These are phyloP conservation scores for Amanita fuliginea DNA, from an alignment of 768 basidiomycete genomes.

Conservation along the genomic window DNA sequence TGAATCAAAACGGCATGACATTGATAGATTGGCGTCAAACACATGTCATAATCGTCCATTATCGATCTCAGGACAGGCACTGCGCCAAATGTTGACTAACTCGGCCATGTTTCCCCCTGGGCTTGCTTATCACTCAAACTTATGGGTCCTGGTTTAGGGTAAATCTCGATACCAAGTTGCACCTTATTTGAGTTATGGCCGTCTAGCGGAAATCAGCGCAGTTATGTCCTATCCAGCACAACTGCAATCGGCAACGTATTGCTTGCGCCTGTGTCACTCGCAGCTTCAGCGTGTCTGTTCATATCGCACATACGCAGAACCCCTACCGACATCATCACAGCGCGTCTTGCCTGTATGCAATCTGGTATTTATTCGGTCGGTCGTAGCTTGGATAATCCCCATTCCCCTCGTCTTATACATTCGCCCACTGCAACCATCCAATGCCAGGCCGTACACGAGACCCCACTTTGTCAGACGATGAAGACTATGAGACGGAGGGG, in stretches of 20 bases:
- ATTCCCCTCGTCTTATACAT: background rate
- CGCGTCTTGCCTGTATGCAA: background rate
- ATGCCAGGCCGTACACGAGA: background rate
- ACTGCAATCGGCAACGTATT: slow-evolving; percentile 1
- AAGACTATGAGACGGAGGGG: background rate
- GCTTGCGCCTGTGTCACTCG: slow-evolving; percentile 5
- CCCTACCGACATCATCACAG: background rate
- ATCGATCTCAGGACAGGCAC: slow-evolving; percentile 2
- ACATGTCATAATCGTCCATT: background rate
- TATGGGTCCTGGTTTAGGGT: slow-evolving; percentile 5
- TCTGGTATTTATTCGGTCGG: slow-evolving; percentile 1
- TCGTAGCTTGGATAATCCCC: background rate
- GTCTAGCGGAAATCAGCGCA: background rate
- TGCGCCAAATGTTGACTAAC: slow-evolving; percentile 3
- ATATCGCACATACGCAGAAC: background rate
- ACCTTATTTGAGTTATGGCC: background rate
- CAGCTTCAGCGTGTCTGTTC: slow-evolving; percentile 6
- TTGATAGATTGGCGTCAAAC: slow-evolving; percentile 5
- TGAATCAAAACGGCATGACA: background rate
- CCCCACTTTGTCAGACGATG: background rate
- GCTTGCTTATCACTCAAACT: slow-evolving; percentile 1
- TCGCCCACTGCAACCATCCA: background rate
- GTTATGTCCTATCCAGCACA: background rate
- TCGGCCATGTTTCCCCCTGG: background rate
- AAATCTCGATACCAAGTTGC: background rate